These are phyloP conservation scores for Brassica nigra DNA, from an alignment of 345 rosid genomes.

Conservation along the genomic window DNA sequence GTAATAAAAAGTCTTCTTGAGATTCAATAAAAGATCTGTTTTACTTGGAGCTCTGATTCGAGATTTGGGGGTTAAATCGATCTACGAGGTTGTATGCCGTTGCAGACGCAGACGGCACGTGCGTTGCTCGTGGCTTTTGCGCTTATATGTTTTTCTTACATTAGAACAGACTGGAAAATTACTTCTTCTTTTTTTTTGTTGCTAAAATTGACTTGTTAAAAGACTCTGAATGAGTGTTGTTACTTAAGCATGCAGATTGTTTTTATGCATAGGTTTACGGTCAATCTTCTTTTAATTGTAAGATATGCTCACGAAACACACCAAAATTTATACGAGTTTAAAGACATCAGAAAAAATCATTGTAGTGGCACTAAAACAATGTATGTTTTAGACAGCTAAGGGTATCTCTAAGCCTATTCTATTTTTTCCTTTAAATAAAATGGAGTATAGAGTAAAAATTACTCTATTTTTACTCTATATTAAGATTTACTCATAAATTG, in stretches of 20 bases:
- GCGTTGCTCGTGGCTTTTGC: not conserved
- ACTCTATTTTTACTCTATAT: too few species aligned
- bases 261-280: not conserved
- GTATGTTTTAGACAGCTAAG: not conserved
- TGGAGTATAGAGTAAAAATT: too few species aligned
- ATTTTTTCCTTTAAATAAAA: too few species aligned
- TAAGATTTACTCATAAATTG: too few species aligned
- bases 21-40: not conserved
- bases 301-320: not conserved
- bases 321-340: not conserved
- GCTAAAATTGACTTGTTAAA: too few species aligned
- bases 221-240: not conserved
- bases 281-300: not conserved
- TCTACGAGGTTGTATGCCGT: not conserved
- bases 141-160: not conserved
- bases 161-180: too few species aligned
- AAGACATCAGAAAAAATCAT: too few species aligned
- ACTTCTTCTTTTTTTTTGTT: too few species aligned
- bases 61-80: not conserved
- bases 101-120: not conserved
- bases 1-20: not conserved
- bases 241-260: not conserved
- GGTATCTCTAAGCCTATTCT: too few species aligned
- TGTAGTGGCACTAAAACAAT: not conserved
- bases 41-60: not conserved